Evolutionary conservation across 371 early-diverging fungal genomes (phyloP).

Genomic region (Mucor lusitanicus): DNA sequence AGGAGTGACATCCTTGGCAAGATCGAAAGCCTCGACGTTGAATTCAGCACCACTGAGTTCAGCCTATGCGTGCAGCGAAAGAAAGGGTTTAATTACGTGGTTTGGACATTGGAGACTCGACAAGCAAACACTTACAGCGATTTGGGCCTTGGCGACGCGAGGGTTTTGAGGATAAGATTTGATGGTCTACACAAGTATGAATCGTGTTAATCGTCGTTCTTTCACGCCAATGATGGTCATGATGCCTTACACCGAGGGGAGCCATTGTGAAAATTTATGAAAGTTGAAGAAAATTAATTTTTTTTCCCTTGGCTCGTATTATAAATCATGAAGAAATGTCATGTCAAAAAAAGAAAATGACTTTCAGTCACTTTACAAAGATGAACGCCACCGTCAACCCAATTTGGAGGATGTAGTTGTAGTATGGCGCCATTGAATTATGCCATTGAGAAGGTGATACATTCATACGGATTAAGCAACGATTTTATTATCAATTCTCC

Average conservation of each 20-base stretch:
- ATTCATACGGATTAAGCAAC: neutral
- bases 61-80: constrained; percentile 60
- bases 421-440: neutral
- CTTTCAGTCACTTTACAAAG: neutral
- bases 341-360: neutral
- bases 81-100: constrained; percentile 42
- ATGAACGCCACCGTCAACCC: neutral
- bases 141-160: constrained; percentile 67
- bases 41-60: constrained; percentile 74
- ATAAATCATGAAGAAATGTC: neutral
- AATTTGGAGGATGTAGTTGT: too few species aligned
- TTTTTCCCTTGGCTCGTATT: neutral
- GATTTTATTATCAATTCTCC: neutral
- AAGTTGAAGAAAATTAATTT: neutral
- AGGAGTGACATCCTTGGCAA: constrained; percentile 63
- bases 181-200: constrained; percentile 55
- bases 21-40: constrained; percentile 64
- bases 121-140: constrained; percentile 56
- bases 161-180: constrained; percentile 57
- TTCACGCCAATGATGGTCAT: neutral
- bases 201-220: neutral
- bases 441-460: neutral
- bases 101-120: too few species aligned
- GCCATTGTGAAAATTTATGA: constrained; percentile 1
- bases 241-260: constrained; percentile 7